Conservation (phyloP, 1,139 yeast genomes). For the Yamadazyma friedrichii region DNA sequence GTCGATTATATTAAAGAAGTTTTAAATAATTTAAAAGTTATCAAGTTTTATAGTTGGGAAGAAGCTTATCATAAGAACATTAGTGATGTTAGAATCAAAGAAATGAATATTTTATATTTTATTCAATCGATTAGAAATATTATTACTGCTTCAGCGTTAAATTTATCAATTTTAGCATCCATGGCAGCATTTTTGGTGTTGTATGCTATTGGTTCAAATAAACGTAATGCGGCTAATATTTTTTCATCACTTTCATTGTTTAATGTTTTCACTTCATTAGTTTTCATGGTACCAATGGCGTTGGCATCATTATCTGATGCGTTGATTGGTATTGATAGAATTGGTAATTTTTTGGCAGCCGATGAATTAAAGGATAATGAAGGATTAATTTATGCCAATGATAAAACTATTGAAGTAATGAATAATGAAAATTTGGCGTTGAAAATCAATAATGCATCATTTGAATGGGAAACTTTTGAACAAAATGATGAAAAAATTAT, state of each 20-base stretch:
- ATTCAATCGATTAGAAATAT: conserved; percentile 60
- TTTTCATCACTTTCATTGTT: conserved; percentile 74
- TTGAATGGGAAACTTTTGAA: conserved; percentile 43
- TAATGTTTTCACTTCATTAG: conserved; percentile 50
- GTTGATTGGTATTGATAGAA: conserved; percentile 59
- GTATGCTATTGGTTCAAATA: conserved; percentile 49
- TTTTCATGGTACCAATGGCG: conserved; percentile 68
- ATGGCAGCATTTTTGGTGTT: conserved; percentile 71
- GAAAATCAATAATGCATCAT: conserved; percentile 27
- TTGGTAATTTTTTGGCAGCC: conserved; percentile 49
- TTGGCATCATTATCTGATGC: conserved; percentile 70
- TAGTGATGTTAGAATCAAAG: conserved; percentile 44
- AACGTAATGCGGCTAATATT: conserved; percentile 62
- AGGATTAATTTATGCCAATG: conserved; percentile 6
- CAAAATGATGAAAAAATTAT: conserved; percentile 16
- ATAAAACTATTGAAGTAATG: conserved; percentile 14
- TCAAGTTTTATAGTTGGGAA: conserved; percentile 64
- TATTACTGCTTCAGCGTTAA: conserved; percentile 54
- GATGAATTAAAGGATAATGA: conserved; percentile 33
- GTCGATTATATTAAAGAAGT: conserved; percentile 36
- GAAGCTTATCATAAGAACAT: conserved; percentile 52
- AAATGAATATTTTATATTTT: conserved; percentile 46
- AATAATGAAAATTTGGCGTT: conserved; percentile 16
- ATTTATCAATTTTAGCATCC: conserved; percentile 66
- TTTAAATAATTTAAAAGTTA: conserved; percentile 33